A percentile compares a stretch with the other conserved stretches of the same genome.
Evolutionary conservation across 805 yeast genomes (phyloP).

Genomic region (Starmera pachycereana): DNA sequence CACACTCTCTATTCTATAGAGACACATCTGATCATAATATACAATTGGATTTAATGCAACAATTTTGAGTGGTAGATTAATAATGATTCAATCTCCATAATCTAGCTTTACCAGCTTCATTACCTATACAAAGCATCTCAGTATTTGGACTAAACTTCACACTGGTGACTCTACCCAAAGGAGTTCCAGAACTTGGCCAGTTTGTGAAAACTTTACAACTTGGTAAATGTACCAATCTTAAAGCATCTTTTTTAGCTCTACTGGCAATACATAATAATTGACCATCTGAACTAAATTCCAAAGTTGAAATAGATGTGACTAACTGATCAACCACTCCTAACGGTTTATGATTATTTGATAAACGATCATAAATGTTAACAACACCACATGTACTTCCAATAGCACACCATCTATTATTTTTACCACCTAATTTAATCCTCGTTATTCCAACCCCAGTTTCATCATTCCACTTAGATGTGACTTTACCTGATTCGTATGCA

Average conservation of each 20-base stretch:
- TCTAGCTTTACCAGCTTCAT: constrained; percentile 83
- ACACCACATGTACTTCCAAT: constrained; percentile 84
- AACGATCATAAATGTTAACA: constrained; percentile 73
- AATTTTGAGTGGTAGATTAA: neutral
- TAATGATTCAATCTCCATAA: constrained; percentile 86
- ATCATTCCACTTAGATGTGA: constrained; percentile 71
- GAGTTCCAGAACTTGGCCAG: constrained; percentile 98
- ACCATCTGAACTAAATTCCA: constrained; percentile 78
- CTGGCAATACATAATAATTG: constrained; percentile 83
- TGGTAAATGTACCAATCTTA: constrained; percentile 81
- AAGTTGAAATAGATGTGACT: constrained; percentile 66
- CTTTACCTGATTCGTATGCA: constrained; percentile 36
- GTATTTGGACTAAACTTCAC: constrained; percentile 70
- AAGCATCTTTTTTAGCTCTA: constrained; percentile 74
- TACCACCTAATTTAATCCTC: constrained; percentile 60
- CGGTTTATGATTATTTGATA: constrained; percentile 35
- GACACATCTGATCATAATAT: neutral
- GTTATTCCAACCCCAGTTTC: constrained; percentile 82
- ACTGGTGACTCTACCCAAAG: constrained; percentile 86
- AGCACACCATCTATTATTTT: constrained; percentile 70
- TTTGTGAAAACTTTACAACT: constrained; percentile 77
- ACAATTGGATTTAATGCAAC: neutral
- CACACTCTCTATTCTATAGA: neutral
- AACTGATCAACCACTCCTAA: constrained; percentile 63
- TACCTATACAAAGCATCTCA: constrained; percentile 82